phyloP scores from a whole-genome alignment of 208 protist species.

The Crithidia thermophila region DNA sequence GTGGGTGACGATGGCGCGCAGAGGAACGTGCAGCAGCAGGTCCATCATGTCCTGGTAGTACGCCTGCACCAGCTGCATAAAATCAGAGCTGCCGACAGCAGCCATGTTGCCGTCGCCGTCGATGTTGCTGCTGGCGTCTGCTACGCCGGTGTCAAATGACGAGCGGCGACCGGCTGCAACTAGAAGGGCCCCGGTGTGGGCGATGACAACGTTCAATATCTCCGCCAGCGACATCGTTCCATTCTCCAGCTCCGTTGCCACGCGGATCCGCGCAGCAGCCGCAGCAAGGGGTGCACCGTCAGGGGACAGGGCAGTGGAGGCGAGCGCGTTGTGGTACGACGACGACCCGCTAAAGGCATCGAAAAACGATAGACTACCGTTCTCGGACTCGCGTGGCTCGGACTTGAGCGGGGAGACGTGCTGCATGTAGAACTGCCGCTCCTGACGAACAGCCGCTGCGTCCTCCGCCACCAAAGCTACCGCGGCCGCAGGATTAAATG shows the following conservation, averaged over 20 bases:
- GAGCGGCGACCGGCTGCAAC: constrained; percentile 19
- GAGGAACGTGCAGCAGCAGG: constrained; percentile 38
- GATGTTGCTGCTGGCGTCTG: neutral
- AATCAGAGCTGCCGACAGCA: constrained; percentile 14
- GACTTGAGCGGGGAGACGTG: neutral
- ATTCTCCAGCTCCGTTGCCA: constrained; percentile 23
- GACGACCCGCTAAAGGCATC: too few species aligned
- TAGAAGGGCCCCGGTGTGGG: constrained; percentile 19
- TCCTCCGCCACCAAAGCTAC: constrained; percentile 24
- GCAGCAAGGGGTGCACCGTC: too few species aligned
- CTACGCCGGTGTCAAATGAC: neutral
- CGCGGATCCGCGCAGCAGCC: constrained; percentile 10
- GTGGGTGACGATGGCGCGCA: constrained; percentile 37
- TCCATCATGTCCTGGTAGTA: constrained; percentile 28
- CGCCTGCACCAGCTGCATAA: constrained; percentile 14
- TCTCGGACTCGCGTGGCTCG: neutral
- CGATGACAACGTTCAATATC: constrained; percentile 39
- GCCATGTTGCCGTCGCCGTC: constrained; percentile 6
- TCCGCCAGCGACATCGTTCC: constrained; percentile 18
- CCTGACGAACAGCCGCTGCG: constrained; percentile 10
- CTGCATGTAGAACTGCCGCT: constrained; percentile 11
- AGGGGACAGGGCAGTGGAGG: too few species aligned
- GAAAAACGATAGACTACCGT: too few species aligned
- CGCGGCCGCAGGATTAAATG: constrained; percentile 15
- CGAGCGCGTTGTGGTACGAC: too few species aligned